A percentile compares a stretch with the other conserved stretches of the same genome.
phyloP scores from a whole-genome alignment of 805 yeast species.

The Blastobotrys mokoenaii region DNA sequence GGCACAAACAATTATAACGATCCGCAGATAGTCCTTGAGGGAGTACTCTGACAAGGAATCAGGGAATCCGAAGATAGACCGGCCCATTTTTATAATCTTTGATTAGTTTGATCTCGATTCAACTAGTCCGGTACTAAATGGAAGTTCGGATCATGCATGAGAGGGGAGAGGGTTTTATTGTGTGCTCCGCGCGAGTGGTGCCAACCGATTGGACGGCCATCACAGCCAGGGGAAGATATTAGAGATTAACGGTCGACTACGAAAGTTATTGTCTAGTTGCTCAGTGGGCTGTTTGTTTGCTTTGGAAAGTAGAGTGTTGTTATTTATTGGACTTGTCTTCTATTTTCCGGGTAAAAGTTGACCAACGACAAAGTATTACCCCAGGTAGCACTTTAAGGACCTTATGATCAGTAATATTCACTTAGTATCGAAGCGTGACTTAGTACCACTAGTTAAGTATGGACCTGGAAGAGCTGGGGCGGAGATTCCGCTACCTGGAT shows the following conservation, averaged over 20 bases:
- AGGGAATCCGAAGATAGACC: conserved; percentile 27
- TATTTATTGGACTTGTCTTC: no score
- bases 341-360: no score
- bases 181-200: not conserved
- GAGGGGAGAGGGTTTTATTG: not conserved
- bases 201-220: not conserved
- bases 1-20: conserved; percentile 22
- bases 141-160: not conserved
- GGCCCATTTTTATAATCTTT: no score
- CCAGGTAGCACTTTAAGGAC: not conserved
- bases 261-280: not conserved
- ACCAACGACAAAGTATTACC: no score
- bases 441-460: no score
- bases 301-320: not conserved
- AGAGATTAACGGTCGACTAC: not conserved
- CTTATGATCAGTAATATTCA: not conserved
- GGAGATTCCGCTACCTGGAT: conserved; percentile 4
- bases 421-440: no score
- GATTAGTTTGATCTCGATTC: not conserved
- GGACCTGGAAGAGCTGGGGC: not conserved
- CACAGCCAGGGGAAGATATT: no score
- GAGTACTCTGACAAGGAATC: conserved; percentile 21
- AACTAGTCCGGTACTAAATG: not conserved
- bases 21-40: conserved; percentile 25
- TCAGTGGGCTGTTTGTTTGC: not conserved